Base-by-base conservation (phyloP, 495 filamentous ascomycete genomes). In the Trichodelitschia bisporula region DNA sequence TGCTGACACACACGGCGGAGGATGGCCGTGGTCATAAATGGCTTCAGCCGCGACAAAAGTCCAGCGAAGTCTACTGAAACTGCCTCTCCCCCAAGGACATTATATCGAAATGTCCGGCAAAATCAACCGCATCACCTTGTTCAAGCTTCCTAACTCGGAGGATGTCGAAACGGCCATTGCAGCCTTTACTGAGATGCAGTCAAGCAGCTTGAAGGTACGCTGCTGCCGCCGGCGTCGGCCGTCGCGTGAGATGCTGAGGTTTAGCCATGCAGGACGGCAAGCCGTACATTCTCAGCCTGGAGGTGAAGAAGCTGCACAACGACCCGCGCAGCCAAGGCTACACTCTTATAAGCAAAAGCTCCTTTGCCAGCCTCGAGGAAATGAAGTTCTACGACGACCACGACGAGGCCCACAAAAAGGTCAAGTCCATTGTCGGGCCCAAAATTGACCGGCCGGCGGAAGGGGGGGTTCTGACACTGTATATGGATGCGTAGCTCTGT, bases 311-410 rank as follows among this genome's bases (percentile, higher is more conserved):
- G 10, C 50, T 59, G 3, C 41, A 57, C 37, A 42, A 51, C 1
- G 66, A 75, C 40, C 51, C 57, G 2, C 60, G 66, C 3, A 61
- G 58, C 38, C 54, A 67, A 40, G 73, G 70, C n/a, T 75, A 51
- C 51, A 77, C 62, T 4, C 32, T 77, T 23, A 55, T 60, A 5
- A 59, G 61, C 9, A 58, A 63, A 41, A 61, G 56, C 30, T 58
- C 57, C 25, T 78, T 79, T 37, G 56, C 57, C 4, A 64, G 43
- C 23, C 28, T 68, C 31, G 71, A 68, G 6, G 73, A 78, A 47
- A 67, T 77, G 64, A 48, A 65, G 39, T 78, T 64, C 33, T 79
- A 75, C 40, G 72, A 79, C 47, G 42, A 34, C 3, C 56, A 64
- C 35, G 74, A 69, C 43, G 53, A 55, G 34, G 71, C 69, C 11